Evolutionary conservation across 2,329 filamentous ascomycete species (phyloP).

Genomic region (Pyrenophora teres): DNA sequence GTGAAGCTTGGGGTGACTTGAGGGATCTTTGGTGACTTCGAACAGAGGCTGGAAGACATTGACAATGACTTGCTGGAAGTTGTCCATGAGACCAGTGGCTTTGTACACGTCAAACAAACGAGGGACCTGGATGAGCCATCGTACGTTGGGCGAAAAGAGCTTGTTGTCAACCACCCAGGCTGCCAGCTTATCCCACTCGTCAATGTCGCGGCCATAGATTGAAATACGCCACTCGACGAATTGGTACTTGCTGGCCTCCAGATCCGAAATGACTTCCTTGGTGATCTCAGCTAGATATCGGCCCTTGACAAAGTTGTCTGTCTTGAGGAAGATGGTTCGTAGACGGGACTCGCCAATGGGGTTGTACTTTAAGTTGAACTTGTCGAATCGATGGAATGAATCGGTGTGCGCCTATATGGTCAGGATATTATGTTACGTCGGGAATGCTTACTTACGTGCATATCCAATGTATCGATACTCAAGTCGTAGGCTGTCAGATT

Average conservation of each 20-base stretch:
- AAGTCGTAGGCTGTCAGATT: slow-evolving; percentile 96
- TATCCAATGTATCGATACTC: slow-evolving; percentile 97
- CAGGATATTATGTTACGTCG: slow-evolving; percentile 1
- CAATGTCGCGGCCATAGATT: slow-evolving; percentile 87
- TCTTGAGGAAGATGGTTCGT: slow-evolving; percentile 98
- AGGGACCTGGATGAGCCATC: slow-evolving; percentile 95
- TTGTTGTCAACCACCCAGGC: slow-evolving; percentile 99
- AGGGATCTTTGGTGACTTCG: slow-evolving; percentile 87
- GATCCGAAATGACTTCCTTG: slow-evolving; percentile 94
- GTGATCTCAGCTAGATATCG: slow-evolving; percentile 97
- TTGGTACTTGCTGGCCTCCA: slow-evolving; percentile 98
- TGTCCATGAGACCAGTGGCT: slow-evolving; percentile 80
- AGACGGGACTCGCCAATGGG: slow-evolving; percentile 93
- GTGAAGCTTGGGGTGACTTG: slow-evolving; percentile 88
- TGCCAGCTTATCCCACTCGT: slow-evolving; percentile 97
- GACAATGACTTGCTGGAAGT: slow-evolving; percentile 85
- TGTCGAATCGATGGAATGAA: slow-evolving; percentile 98
- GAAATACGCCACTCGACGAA: slow-evolving; percentile 99
- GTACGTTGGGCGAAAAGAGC: slow-evolving; percentile 94
- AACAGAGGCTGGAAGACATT: slow-evolving; percentile 95
- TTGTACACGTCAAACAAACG: slow-evolving; percentile 97
- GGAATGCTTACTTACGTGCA: slow-evolving; percentile 72
- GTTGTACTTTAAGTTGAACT: slow-evolving; percentile 99
- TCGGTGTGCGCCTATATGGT: slow-evolving; percentile 80
- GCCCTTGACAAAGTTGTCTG: slow-evolving; percentile 95